phyloP scores from a whole-genome alignment of 1,284 basidiomycete species.

The Porogramme epimiltina region DNA sequence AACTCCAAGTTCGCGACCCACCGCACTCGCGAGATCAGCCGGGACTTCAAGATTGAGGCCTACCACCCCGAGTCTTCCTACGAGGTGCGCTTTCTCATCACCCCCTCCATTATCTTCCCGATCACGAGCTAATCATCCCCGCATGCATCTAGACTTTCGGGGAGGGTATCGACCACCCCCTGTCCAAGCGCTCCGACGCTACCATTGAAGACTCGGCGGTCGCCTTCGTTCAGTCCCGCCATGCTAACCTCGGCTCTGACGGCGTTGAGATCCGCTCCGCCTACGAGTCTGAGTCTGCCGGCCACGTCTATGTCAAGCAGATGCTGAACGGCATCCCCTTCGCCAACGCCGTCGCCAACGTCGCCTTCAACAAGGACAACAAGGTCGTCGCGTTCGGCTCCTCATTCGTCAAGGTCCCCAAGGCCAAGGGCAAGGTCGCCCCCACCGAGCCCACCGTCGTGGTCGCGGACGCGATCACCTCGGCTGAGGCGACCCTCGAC shows the following conservation, averaged over 20 bases:
- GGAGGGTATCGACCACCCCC: slow-evolving; percentile 36
- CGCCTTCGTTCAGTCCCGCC: slow-evolving; percentile 31
- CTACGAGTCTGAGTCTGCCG: slow-evolving; percentile 31
- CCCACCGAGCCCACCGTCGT: slow-evolving; percentile 33
- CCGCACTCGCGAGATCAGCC: slow-evolving; percentile 36
- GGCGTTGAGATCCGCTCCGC: slow-evolving; percentile 29
- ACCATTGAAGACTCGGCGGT: slow-evolving; percentile 31
- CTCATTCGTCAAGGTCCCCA: slow-evolving; percentile 48
- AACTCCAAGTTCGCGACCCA: slow-evolving; percentile 41
- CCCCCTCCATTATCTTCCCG: neutral
- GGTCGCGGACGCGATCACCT: slow-evolving; percentile 24
- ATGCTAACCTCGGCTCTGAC: slow-evolving; percentile 24
- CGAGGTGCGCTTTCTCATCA: slow-evolving; percentile 33
- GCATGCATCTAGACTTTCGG: slow-evolving; percentile 40
- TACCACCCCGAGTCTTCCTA: slow-evolving; percentile 47
- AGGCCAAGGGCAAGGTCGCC: slow-evolving; percentile 31
- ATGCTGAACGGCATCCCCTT: slow-evolving; percentile 42
- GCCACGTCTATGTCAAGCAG: slow-evolving; percentile 42
- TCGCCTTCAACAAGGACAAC: slow-evolving; percentile 41
- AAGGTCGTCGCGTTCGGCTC: slow-evolving; percentile 49
- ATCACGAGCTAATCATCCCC: too few species aligned
- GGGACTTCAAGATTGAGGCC: slow-evolving; percentile 37
- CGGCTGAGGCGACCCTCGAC: slow-evolving; percentile 39
- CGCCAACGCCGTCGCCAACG: slow-evolving; percentile 48
- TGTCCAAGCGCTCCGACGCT: slow-evolving; percentile 31